Percentiles rank a stretch among this genome's conserved stretches.
phyloP scores from a whole-genome alignment of 1,139 yeast genomes.

The Saccharomyces hybrid region DNA sequence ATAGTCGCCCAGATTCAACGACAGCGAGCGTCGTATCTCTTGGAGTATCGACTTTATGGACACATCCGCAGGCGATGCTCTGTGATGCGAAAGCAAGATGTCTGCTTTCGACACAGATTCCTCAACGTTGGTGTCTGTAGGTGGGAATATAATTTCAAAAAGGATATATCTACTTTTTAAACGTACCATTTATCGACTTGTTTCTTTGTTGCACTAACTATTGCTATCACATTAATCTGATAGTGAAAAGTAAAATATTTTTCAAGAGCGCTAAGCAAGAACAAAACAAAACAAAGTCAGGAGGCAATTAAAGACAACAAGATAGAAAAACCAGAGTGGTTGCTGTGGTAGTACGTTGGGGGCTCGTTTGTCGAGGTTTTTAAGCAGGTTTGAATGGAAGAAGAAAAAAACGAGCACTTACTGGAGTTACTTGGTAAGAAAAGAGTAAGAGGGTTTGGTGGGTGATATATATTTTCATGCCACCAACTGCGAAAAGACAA shows the following conservation, averaged over 20 bases:
- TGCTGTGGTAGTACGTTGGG: not conserved
- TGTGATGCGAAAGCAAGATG: slow-evolving; percentile 42
- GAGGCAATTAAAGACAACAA: not conserved
- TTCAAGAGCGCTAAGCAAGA: not conserved
- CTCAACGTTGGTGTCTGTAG: slow-evolving; percentile 9
- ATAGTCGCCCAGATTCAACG: slow-evolving; percentile 63
- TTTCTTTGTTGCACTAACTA: not conserved
- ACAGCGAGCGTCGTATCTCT: slow-evolving; percentile 46
- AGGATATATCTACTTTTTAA: slow-evolving; percentile 76
- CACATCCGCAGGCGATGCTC: slow-evolving; percentile 40
- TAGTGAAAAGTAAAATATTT: not conserved
- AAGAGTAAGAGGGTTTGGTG: not conserved
- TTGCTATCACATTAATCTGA: not conserved
- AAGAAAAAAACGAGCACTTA: not conserved
- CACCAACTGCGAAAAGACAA: not conserved
- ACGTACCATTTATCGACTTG: slow-evolving; percentile 58
- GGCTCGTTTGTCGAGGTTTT: not conserved
- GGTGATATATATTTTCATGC: not conserved
- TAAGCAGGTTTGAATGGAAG: not conserved
- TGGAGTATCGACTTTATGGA: slow-evolving; percentile 43
- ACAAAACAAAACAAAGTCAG: not conserved
- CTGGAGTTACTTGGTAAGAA: not conserved
- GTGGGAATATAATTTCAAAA: slow-evolving; percentile 71
- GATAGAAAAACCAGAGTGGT: not conserved
- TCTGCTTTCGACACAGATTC: slow-evolving; percentile 5